Evolutionary conservation across 2,329 filamentous ascomycete genomes (phyloP), one percentile per base, ranked within the genome.

Genomic region (Clarireedia homoeocarpa): DNA sequence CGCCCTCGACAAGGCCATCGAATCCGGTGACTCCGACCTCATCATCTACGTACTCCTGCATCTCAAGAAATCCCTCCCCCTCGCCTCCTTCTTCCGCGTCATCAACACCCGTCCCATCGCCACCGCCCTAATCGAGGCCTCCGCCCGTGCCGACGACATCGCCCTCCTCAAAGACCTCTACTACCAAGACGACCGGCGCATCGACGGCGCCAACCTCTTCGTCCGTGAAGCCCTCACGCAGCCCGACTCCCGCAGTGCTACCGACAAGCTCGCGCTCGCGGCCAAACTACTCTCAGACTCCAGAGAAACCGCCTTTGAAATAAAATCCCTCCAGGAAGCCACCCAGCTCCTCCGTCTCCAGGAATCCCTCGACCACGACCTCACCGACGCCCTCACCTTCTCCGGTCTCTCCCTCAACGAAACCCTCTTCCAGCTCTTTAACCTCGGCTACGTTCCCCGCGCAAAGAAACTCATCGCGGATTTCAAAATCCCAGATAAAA

Each of bases 1-100:
- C 42, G 94, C 94, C 0, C 81, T 99, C 0, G 92, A 97, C 75
- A 99, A 97, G 71, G 92, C 94, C 9, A 89, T 97, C 58, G 91
- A 96, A 70, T 95, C 89, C 59, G 92, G 92, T 17, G 94, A 99
- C 67, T 92, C 91, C 0, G 94, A 99, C 63, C 79, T 99, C 2
- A 83, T 96, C n/a, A 86, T 89, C 64, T 91, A 86, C 67, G 94
- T 99, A 5, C 79, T 99, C 6, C 75, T 95, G 6, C 86, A 92
- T 59, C 76, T 99, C 39, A 94, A 91, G 74, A 90, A 89, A 71
- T 96, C 96, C 69, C 78, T 96, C 6, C 89, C 94, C 0, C 77
- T 96, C 2, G 90, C 92, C 1, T 86, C 83, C 36, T 99, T 99
- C 76, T 97, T 99, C 77, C 85, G 91, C 50, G 86, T 86, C 48